Percentiles rank a stretch among this genome's conserved stretches.
These are phyloP conservation scores for Calendula officinalis DNA, from an alignment of 129 eudicot genomes.

Conservation along the genomic window DNA sequence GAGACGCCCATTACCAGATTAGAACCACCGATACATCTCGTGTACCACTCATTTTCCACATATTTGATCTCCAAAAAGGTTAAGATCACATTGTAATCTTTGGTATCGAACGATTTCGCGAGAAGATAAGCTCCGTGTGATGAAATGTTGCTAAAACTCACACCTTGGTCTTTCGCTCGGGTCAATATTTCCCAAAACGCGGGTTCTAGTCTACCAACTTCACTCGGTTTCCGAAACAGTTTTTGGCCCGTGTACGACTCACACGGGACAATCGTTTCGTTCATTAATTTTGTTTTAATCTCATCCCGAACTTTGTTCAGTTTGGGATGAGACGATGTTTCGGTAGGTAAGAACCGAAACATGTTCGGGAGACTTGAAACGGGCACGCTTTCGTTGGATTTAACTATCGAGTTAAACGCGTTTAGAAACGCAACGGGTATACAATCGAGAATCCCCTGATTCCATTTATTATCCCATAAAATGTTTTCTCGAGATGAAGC, in stretches of 20 bases:
- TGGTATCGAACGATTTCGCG: conserved; percentile 40
- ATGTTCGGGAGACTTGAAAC: conserved; percentile 35
- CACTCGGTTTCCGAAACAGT: conserved; percentile 45
- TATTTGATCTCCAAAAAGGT: conserved; percentile 34
- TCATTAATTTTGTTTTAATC: conserved; percentile 34
- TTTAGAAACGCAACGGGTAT: conserved; percentile 42
- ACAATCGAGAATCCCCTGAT: conserved; percentile 52
- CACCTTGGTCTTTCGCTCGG: conserved; percentile 31
- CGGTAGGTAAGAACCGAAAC: conserved; percentile 44
- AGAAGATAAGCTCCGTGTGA: conserved; percentile 46
- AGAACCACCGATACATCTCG: conserved; percentile 51
- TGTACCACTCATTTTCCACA: conserved; percentile 49
- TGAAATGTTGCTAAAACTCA: conserved; percentile 37
- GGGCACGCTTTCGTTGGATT: conserved; percentile 33
- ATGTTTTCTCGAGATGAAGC: conserved; percentile 61
- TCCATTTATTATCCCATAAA: conserved; percentile 52
- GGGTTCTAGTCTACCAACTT: conserved; percentile 41
- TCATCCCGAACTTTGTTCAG: conserved; percentile 38
- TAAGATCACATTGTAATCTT: conserved; percentile 29
- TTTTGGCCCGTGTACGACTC: conserved; percentile 43
- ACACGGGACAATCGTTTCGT: conserved; percentile 45
- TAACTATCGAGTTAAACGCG: conserved; percentile 47
- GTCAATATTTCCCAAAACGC: conserved; percentile 43
- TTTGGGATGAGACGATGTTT: conserved; percentile 24
- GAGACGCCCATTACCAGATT: conserved; percentile 41